Evolutionary conservation across 495 filamentous ascomycete genomes (phyloP), one percentile per base, ranked within the genome.

Genomic region (Penicillium dipodomyicola): DNA sequence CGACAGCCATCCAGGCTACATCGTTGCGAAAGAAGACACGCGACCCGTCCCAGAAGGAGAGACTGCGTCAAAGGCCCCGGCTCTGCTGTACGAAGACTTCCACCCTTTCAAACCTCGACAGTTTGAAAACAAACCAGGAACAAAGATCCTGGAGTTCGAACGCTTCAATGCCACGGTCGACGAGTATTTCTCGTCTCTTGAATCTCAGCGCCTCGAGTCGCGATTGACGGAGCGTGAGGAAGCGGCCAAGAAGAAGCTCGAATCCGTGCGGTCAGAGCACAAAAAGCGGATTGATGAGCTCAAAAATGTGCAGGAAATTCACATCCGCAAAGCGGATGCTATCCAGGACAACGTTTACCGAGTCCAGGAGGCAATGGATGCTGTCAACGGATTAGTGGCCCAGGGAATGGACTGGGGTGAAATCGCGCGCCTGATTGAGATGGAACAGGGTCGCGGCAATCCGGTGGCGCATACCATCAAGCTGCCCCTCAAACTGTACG

Each of bases 381-480:
- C 92, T 5, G 84, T 98, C 17, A 97, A 96, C 65, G 89, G 88
- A 0, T 74, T 98, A 15, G 82, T 97, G 37, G 83, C 83, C 8
- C 91, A 97, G 65, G 92, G 91, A 7, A 96, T 97, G 93, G 94
- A 97, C 62, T 98, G 94, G 94, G 84, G 87, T 10, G 88, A 96
- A 52, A 89, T 97, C 64, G 91, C 85, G 9, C 86, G 85, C 27
- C 76, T 98, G 60, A 87, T 98, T 44, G 90, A 96, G 64, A 80
- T 88, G 64, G 92, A 97, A 67, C 87, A 95, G 63, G 80, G 74
- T 50, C 78, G 85, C 53, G 78, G 86, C 14, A 98, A 98, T 61
- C 84, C 89, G 0, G 91, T 97, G 19, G 94, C 94, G 7, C 80
- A 87, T 59, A 86, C 90, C 19, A 96, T 98, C 58, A 89, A 91